Evolutionary conservation across 1,139 yeast species (phyloP).

Genomic region (Eremothecium gossypii): DNA sequence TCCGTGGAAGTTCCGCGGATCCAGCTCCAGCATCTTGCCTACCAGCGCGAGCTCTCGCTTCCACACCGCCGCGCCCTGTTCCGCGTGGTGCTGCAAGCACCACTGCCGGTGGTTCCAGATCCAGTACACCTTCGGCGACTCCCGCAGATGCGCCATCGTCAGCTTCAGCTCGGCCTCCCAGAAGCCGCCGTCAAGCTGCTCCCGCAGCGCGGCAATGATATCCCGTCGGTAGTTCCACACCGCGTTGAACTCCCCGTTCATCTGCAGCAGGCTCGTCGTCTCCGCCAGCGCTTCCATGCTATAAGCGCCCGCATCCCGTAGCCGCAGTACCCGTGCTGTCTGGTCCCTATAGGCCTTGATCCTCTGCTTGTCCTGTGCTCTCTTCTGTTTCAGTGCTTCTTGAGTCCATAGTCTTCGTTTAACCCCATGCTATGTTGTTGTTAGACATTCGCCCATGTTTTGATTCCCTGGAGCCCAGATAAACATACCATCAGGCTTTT

Average conservation of each 20-base stretch:
- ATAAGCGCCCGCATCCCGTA: slow-evolving; percentile 31
- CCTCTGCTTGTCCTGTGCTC: slow-evolving; percentile 43
- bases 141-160: slow-evolving; percentile 47
- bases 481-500: neutral
- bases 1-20: slow-evolving; percentile 84
- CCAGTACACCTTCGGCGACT: slow-evolving; percentile 89
- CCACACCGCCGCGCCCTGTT: slow-evolving; percentile 44
- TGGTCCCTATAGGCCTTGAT: slow-evolving; percentile 47
- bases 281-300: slow-evolving; percentile 39
- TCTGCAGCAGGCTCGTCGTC: slow-evolving; percentile 47
- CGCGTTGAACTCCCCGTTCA: slow-evolving; percentile 84
- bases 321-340: slow-evolving; percentile 35
- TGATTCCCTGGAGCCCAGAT: too few relatives aligned
- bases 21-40: slow-evolving; percentile 56
- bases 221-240: slow-evolving; percentile 87
- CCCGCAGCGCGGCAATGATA: slow-evolving; percentile 35
- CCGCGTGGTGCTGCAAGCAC: slow-evolving; percentile 54
- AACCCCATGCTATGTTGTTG: slow-evolving; percentile 49
- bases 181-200: slow-evolving; percentile 25
- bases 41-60: slow-evolving; percentile 58
- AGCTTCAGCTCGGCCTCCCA: slow-evolving; percentile 56
- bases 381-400: slow-evolving; percentile 48
- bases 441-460: slow-evolving; percentile 10
- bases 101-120: slow-evolving; percentile 91
- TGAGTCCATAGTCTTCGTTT: slow-evolving; percentile 50